Percentiles rank a stretch among this genome's conserved stretches.
Conservation (phyloP, 495 filamentous ascomycete species). For the Podospora comata region DNA sequence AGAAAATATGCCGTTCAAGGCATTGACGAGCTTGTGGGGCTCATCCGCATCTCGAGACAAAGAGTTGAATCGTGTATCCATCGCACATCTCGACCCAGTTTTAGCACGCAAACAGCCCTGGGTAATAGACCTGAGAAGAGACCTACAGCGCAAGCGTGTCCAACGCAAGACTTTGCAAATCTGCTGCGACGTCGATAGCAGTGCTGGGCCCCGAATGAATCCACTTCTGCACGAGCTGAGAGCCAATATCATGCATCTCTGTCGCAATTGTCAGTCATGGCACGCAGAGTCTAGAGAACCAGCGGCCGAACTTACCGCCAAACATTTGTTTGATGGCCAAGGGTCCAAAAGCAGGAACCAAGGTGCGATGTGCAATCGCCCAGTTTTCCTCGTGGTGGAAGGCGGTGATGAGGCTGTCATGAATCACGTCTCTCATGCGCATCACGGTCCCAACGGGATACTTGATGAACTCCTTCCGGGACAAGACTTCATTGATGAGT, state of each 20-base stretch:
- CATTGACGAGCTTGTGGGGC: conserved; percentile 56
- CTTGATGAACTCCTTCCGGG: conserved; percentile 45
- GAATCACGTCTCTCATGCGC: conserved; percentile 50
- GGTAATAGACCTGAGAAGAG: not conserved
- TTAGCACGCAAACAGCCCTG: not conserved
- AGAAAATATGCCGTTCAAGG: conserved; percentile 53
- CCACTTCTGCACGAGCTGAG: conserved; percentile 66
- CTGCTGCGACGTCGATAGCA: conserved; percentile 53
- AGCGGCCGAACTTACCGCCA: conserved; percentile 50
- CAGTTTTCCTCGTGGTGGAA: conserved; percentile 54
- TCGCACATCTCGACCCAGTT: conserved; percentile 45
- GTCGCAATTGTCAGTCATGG: conserved; percentile 27
- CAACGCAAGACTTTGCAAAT: conserved; percentile 65
- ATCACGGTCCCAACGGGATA: conserved; percentile 22
- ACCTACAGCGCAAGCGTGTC: conserved; percentile 58
- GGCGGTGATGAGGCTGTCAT: conserved; percentile 58
- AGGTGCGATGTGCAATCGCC: conserved; percentile 59
- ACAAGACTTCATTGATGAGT: conserved; percentile 57
- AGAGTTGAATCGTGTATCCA: conserved; percentile 67
- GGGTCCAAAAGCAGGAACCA: conserved; percentile 62
- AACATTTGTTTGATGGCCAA: conserved; percentile 59
- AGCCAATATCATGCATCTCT: conserved; percentile 66
- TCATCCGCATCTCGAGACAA: conserved; percentile 54
- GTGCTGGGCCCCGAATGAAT: conserved; percentile 54
- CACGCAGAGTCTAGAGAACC: conserved; percentile 33